Evolutionary conservation across 169 alveolate genomes (phyloP).

Genomic region (Plasmodium ovale): DNA sequence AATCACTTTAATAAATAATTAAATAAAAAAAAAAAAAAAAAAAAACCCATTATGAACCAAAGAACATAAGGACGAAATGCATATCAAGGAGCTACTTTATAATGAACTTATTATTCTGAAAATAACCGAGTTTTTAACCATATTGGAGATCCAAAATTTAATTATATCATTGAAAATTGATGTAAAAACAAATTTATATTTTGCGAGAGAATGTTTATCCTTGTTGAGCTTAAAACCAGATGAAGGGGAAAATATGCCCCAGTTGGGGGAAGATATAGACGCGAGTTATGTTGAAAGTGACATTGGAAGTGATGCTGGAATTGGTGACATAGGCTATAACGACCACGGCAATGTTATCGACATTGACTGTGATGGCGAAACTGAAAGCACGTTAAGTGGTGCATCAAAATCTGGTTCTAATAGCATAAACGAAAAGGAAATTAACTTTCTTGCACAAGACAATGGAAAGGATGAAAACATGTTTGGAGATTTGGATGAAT

Average conservation of each 20-base stretch:
- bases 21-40: not conserved
- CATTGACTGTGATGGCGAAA: no score
- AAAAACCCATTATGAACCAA: not conserved
- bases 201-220: constrained; percentile 66
- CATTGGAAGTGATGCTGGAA: not conserved
- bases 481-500: not conserved
- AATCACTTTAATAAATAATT: not conserved
- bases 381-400: no score
- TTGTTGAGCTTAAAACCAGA: not conserved
- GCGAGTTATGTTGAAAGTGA: not conserved
- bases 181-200: constrained; percentile 64
- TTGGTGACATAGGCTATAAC: no score
- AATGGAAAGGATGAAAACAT: not conserved
- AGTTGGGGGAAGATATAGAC: not conserved
- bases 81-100: constrained; percentile 44
- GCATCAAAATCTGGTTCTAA: no score
- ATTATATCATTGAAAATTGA: constrained; percentile 51
- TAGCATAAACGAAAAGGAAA: no score
- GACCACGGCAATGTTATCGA: not conserved
- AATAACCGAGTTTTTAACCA: constrained; percentile 58
- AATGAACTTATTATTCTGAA: constrained; percentile 71
- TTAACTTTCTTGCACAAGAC: no score
- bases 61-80: constrained; percentile 14
- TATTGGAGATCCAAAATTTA: constrained; percentile 53
- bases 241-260: not conserved